Evolutionary conservation across 129 eudicot species (phyloP).

Genomic region (Arctium minus): DNA sequence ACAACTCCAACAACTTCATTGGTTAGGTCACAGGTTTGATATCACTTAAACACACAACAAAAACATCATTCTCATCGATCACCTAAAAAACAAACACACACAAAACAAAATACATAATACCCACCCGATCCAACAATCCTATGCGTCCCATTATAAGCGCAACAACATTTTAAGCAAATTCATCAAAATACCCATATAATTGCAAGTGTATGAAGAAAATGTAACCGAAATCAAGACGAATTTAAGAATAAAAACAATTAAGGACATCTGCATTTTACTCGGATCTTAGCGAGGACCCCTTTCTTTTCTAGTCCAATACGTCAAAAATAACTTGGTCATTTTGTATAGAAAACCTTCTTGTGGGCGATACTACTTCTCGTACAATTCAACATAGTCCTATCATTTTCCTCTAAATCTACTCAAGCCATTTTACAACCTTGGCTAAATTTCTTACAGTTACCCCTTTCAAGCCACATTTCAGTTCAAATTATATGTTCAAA

Average conservation of each 20-base stretch:
- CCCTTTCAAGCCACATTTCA: constrained; percentile 1
- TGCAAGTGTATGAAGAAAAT: not conserved
- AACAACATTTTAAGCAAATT: not conserved
- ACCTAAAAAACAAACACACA: not conserved
- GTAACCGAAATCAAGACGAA: constrained; percentile 8
- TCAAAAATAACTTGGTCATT: not conserved
- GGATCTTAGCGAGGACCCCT: constrained; percentile 99
- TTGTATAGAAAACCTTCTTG: not conserved
- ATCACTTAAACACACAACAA: constrained; percentile 8
- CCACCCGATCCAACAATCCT: constrained; percentile 24
- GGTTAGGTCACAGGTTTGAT: not conserved
- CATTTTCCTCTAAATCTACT: not conserved
- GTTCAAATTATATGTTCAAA: not conserved
- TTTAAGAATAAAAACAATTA: not conserved
- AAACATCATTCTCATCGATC: not conserved
- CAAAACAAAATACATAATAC: not conserved
- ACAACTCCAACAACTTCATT: constrained; percentile 35
- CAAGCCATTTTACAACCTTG: not conserved
- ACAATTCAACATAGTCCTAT: not conserved
- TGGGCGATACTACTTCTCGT: not conserved
- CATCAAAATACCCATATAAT: not conserved
- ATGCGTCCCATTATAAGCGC: not conserved
- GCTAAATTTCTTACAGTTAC: not conserved
- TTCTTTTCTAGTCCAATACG: constrained; percentile 57
- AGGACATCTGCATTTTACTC: constrained; percentile 38